Conservation (phyloP, 192 early-diverging fungal genomes). For the Linnemannia hyalina region DNA sequence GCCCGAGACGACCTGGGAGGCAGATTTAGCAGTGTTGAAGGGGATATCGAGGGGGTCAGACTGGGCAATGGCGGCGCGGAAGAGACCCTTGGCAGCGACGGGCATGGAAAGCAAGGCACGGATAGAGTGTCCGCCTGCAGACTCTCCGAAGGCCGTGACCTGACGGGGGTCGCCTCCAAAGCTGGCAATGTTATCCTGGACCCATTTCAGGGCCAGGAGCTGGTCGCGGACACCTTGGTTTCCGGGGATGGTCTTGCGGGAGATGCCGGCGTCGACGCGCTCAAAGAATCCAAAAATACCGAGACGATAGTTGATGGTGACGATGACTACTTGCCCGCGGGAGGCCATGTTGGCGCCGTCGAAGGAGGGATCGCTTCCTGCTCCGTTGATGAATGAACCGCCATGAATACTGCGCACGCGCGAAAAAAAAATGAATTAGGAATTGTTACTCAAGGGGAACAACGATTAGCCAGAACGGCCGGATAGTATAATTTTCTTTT, state of each 20-base stretch:
- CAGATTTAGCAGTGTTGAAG: constrained; percentile 17
- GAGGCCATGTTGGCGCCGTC: constrained; percentile 25
- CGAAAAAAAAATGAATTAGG: neutral
- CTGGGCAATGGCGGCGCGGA: constrained; percentile 25
- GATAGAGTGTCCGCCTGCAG: constrained; percentile 23
- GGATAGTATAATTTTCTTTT: too few relatives aligned
- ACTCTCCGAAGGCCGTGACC: constrained; percentile 27
- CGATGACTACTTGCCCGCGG: constrained; percentile 22
- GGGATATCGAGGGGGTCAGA: constrained; percentile 21
- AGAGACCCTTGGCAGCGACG: constrained; percentile 17
- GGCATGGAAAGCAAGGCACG: constrained; percentile 31
- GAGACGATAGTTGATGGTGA: constrained; percentile 32
- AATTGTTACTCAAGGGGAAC: too few relatives aligned
- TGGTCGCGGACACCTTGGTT: constrained; percentile 33
- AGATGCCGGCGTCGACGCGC: constrained; percentile 29
- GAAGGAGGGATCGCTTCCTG: constrained; percentile 26
- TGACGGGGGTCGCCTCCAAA: constrained; percentile 26
- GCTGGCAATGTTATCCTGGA: constrained; percentile 12
- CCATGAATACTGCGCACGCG: constrained; percentile 15
- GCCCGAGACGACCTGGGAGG: constrained; percentile 22
- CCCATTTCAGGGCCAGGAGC: constrained; percentile 30
- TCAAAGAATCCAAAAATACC: constrained; percentile 30
- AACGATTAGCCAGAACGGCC: neutral
- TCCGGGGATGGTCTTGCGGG: constrained; percentile 16
- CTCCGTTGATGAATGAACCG: constrained; percentile 23